These are phyloP conservation scores for Glycine tomentella DNA, from an alignment of 306 rosid species.

Conservation along the genomic window DNA sequence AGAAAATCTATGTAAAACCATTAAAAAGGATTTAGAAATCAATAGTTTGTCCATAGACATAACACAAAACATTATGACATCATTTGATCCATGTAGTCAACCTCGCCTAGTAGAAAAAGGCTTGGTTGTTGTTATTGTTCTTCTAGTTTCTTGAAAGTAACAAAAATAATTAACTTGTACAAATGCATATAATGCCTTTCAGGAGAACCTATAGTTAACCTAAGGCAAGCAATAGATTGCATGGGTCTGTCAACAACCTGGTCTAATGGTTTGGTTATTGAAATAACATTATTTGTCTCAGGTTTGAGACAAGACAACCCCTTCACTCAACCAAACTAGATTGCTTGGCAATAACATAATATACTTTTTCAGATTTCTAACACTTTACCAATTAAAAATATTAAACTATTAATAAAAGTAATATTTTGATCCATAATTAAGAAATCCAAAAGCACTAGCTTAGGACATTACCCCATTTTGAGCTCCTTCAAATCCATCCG, in stretches of 20 bases:
- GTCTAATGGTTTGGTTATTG: too few species aligned
- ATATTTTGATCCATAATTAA: conserved; percentile 12
- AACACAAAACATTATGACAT: background rate
- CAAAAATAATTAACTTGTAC: background rate
- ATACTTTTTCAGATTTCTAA: conserved; percentile 15
- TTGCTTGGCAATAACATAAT: conserved; percentile 1
- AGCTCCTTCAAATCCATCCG: conserved; percentile 99
- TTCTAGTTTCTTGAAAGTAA: background rate
- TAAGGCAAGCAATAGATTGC: background rate
- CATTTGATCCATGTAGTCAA: conserved; percentile 7
- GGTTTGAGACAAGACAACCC: too few species aligned
- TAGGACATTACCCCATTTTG: conserved; percentile 89
- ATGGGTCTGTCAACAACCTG: background rate
- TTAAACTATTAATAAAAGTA: conserved; percentile 24
- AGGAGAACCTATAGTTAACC: conserved; percentile 3
- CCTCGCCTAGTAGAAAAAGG: background rate
- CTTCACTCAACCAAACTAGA: background rate
- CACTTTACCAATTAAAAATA: conserved; percentile 24
- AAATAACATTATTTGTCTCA: too few species aligned
- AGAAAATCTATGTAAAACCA: background rate
- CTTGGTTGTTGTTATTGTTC: background rate
- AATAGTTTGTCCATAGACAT: background rate
- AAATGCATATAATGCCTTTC: conserved; percentile 20
- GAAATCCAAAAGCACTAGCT: conserved; percentile 39
- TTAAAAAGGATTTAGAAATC: background rate